A percentile compares a stretch with the other conserved stretches of the same genome.
phyloP scores from a whole-genome alignment of 164 flowering plant genomes.

The Nymphaea thermarum region DNA sequence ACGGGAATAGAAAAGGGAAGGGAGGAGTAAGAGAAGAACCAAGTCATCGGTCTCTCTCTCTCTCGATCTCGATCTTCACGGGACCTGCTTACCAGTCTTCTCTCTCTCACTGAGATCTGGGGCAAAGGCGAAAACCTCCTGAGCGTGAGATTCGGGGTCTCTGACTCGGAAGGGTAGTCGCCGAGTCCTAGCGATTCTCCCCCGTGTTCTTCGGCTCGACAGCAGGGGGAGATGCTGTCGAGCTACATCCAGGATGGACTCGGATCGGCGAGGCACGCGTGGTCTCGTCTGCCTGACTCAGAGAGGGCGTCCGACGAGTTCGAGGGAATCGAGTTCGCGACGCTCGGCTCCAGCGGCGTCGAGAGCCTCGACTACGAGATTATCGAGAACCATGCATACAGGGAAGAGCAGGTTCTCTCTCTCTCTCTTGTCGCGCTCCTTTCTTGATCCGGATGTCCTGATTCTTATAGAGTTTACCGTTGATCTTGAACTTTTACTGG shows the following conservation, averaged over 20 bases:
- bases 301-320: slow-evolving; percentile 48
- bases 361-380: slow-evolving; percentile 98
- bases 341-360: slow-evolving; percentile 18
- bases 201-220: background rate
- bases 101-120: too few species aligned
- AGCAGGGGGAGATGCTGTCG: slow-evolving; percentile 30
- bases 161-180: too few species aligned
- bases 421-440: background rate
- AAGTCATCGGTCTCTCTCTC: too few species aligned
- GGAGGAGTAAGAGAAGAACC: too few species aligned
- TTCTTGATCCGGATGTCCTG: too few species aligned
- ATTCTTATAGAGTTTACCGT: too few species aligned
- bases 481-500: background rate
- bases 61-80: too few species aligned
- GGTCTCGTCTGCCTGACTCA: slow-evolving; percentile 72
- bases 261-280: slow-evolving; percentile 61
- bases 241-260: slow-evolving; percentile 68
- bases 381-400: slow-evolving; percentile 77
- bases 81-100: too few species aligned
- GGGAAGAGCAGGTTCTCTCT: slow-evolving; percentile 72
- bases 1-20: too few species aligned
- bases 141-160: too few species aligned
- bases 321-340: slow-evolving; percentile 12
- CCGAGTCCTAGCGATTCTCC: too few species aligned
- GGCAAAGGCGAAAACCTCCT: too few species aligned